phyloP scores from a whole-genome alignment of 169 alveolate genomes.

The Sarcocystis neurona region DNA sequence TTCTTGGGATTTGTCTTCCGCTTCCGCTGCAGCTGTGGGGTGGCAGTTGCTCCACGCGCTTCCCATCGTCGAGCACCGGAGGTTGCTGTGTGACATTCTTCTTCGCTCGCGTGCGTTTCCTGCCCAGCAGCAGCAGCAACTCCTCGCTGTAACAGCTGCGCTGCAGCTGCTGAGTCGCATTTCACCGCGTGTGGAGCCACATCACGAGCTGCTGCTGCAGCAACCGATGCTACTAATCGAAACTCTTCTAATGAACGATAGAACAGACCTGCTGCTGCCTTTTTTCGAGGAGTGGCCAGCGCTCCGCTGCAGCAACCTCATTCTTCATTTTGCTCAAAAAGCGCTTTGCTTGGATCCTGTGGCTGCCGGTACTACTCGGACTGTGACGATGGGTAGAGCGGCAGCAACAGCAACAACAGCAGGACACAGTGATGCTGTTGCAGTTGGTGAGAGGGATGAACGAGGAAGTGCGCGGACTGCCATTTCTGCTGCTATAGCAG shows the following conservation, averaged over 20 bases:
- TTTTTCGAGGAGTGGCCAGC: conserved; percentile 66
- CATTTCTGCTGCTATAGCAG: not conserved
- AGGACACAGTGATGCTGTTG: not conserved
- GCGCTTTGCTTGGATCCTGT: conserved; percentile 55
- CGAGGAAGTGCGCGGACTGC: too few relatives aligned
- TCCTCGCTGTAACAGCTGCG: conserved; percentile 63
- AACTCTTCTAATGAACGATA: conserved; percentile 43
- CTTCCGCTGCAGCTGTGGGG: conserved; percentile 9
- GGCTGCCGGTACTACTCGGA: not conserved
- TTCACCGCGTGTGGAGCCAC: conserved; percentile 63
- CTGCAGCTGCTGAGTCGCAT: conserved; percentile 67
- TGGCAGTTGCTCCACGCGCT: conserved; percentile 18
- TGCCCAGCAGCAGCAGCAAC: conserved; percentile 29
- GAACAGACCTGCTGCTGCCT: conserved; percentile 59
- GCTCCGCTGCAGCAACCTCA: conserved; percentile 62
- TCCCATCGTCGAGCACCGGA: conserved; percentile 23
- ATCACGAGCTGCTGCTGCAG: conserved; percentile 61
- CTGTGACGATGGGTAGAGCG: not conserved
- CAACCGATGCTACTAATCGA: conserved; percentile 40
- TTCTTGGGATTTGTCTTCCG: too few relatives aligned
- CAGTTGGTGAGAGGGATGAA: not conserved
- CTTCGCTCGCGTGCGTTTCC: not conserved
- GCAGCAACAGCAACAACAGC: conserved; percentile 13
- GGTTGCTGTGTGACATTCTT: conserved; percentile 46
- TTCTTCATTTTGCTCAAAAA: conserved; percentile 64